Conservation (phyloP, 208 protist genomes). For the Crithidia thermophila region DNA sequence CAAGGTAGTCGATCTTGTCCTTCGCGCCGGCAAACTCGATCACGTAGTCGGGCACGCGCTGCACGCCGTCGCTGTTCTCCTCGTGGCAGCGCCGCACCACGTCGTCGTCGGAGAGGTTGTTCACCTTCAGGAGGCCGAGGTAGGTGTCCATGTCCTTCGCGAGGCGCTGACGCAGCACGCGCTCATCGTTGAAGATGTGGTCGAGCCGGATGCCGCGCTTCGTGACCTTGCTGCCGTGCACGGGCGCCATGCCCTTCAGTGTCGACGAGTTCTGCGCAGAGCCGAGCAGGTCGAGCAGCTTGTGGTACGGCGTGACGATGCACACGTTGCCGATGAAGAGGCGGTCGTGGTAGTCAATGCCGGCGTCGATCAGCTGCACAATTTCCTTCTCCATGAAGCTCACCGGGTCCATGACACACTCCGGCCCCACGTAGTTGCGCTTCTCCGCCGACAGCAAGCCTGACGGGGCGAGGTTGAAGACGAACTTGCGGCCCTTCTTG, state of each 20-base stretch:
- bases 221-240: constrained; percentile 90
- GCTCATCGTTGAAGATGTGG: constrained; percentile 91
- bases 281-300: constrained; percentile 86
- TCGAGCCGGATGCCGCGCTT: constrained; percentile 91
- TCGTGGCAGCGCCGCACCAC: constrained; percentile 75
- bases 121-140: constrained; percentile 72
- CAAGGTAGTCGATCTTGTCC: constrained; percentile 86
- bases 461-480: constrained; percentile 92
- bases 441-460: constrained; percentile 76
- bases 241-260: constrained; percentile 92
- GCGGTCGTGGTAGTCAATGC: constrained; percentile 72
- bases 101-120: constrained; percentile 74
- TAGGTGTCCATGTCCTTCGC: constrained; percentile 90
- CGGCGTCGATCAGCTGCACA: constrained; percentile 77
- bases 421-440: constrained; percentile 84
- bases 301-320: constrained; percentile 93
- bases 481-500: constrained; percentile 77
- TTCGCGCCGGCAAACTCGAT: constrained; percentile 75
- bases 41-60: constrained; percentile 82
- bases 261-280: constrained; percentile 88
- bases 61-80: constrained; percentile 86
- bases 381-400: constrained; percentile 93
- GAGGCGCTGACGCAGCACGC: constrained; percentile 58
- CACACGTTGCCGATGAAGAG: constrained; percentile 91
- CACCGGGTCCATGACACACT: constrained; percentile 93